Base-by-base conservation (phyloP, 768 basidiomycete species). In the Phlegmacium glaucopus region DNA sequence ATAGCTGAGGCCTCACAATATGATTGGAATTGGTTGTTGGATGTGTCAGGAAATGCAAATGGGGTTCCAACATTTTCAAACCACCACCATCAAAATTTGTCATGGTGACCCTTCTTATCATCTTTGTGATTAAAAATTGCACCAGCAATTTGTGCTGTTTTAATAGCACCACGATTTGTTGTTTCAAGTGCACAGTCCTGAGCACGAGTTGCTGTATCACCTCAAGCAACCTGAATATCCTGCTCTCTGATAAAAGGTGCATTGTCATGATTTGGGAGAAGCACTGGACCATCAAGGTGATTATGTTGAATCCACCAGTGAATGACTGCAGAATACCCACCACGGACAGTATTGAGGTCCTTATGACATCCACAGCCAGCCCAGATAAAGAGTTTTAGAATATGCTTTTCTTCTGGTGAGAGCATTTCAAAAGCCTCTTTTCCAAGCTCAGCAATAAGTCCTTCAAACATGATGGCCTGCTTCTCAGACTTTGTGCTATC, bases 301-400 rank as follows among this genome's bases (percentile, higher is more conserved):
- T 54, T 39, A 18, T 47, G 34, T 9, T 41, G n/a, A n/a, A n/a
- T 27, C 55, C 58, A 66, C 44, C 44, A 64, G n/a, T 37, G 16
- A 16, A 15, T 26, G 51, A 63, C 54, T 9, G 51, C 40, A 18
- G 34, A 17, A 48, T 61, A 59, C 2, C 66, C 64, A 5, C 60
- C 61, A 18, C 53, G 51, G 9, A 67, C 53, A 12, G 59, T 51
- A 40, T 69, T 70, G 5, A 63, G 47, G 35, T 68, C 63, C 47
- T 67, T 67, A 48, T 68, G 66, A 53, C 61, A 61, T 22, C 60
- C 62, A 52, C 65, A 68, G 3, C 61, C 61, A 29, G 53, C 58
- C 60, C 64, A 63, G 17, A 69, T 52, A 50, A 69, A 68, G 13
- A 68, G 42, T 9, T 42, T 34, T 4, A 57, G 42, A 25, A 52